These are phyloP conservation scores for Physcomitrellopsis africana DNA, from an alignment of 225 moss, liverwort and hornwort species.

Conservation along the genomic window DNA sequence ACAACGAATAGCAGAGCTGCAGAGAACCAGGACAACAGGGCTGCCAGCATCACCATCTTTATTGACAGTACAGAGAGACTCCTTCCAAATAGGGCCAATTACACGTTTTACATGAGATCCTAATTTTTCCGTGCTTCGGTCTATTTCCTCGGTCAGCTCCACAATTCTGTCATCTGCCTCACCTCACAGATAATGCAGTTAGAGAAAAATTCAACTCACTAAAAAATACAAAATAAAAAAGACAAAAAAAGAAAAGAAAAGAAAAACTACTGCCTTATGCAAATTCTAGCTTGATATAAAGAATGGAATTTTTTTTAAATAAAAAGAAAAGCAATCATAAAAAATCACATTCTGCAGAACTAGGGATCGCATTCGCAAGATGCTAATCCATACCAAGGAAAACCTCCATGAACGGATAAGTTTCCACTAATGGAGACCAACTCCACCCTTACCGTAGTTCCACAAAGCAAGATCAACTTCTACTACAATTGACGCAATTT, in stretches of 20 bases:
- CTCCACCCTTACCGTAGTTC: background rate
- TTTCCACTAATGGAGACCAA: background rate
- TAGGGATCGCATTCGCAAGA: background rate
- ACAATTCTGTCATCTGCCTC: conserved; percentile 66
- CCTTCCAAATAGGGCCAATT: conserved; percentile 72
- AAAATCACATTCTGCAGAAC: background rate
- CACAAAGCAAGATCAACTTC: background rate
- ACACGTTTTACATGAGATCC: conserved; percentile 59
- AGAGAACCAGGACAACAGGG: conserved; percentile 76
- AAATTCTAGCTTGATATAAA: background rate
- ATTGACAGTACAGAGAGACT: conserved; percentile 55
- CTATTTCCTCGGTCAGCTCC: conserved; percentile 61
- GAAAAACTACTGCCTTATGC: background rate
- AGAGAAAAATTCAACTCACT: background rate
- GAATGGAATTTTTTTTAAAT: background rate
- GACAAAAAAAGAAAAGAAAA: too few species aligned
- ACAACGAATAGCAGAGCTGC: conserved; percentile 83
- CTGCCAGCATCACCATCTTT: conserved; percentile 51
- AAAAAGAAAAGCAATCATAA: too few species aligned
- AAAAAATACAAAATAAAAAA: too few species aligned
- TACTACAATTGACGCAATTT: background rate
- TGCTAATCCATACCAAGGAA: background rate
- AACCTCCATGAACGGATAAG: background rate
- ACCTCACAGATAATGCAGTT: conserved; percentile 10
- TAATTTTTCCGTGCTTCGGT: conserved; percentile 69